Conservation (phyloP, 1,139 yeast genomes). For the Candida mesenterica region DNA sequence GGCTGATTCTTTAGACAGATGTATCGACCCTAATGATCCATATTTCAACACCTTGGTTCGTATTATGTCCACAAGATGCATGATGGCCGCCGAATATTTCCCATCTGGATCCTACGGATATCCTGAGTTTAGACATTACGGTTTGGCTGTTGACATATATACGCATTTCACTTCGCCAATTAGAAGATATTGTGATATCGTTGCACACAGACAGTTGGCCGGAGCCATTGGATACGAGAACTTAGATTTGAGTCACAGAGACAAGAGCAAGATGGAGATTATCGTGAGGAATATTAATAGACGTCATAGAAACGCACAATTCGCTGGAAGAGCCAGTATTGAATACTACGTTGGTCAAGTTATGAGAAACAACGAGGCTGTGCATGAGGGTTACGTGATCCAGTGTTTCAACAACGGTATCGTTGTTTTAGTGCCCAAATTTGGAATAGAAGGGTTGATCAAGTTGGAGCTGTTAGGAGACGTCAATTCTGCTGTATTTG, state of each 20-base stretch:
- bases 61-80: slow-evolving; percentile 97
- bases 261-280: slow-evolving; percentile 84
- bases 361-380: slow-evolving; percentile 71
- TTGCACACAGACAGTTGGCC: slow-evolving; percentile 95
- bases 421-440: slow-evolving; percentile 93
- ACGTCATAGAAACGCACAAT: slow-evolving; percentile 96
- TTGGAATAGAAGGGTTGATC: slow-evolving; percentile 93
- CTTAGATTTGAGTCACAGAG: slow-evolving; percentile 78
- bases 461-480: slow-evolving; percentile 76
- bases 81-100: slow-evolving; percentile 99
- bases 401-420: slow-evolving; percentile 94
- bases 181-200: slow-evolving; percentile 96
- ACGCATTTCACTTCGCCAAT: slow-evolving; percentile 99
- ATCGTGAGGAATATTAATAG: slow-evolving; percentile 87
- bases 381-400: slow-evolving; percentile 87
- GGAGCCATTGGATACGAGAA: slow-evolving; percentile 95
- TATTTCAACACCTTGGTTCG: slow-evolving; percentile 92
- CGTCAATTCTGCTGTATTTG: slow-evolving; percentile 60
- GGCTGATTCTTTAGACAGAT: slow-evolving; percentile 90
- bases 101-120: slow-evolving; percentile 90
- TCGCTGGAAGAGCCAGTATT: slow-evolving; percentile 97
- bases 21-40: slow-evolving; percentile 77
- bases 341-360: slow-evolving; percentile 98
- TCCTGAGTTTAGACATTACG: slow-evolving; percentile 95
- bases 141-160: slow-evolving; percentile 94